phyloP scores from a whole-genome alignment of 345 rosid genomes.

The Balakata baccata region DNA sequence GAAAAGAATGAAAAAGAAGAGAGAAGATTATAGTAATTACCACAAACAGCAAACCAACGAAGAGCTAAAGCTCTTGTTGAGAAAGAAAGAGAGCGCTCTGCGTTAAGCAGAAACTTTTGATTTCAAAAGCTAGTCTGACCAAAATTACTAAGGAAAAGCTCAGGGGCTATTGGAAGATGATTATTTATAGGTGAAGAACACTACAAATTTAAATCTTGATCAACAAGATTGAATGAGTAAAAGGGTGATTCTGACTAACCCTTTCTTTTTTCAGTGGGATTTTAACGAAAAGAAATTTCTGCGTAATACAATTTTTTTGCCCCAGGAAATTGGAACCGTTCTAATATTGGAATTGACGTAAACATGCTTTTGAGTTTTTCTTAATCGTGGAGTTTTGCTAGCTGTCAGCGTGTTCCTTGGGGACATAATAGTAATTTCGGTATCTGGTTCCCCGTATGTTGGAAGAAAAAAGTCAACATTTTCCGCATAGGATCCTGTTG shows the following conservation, averaged over 20 bases:
- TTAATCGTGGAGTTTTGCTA: background rate
- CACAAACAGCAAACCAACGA: background rate
- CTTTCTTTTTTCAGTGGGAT: too few species aligned
- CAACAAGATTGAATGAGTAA: background rate
- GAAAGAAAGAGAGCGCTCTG: background rate
- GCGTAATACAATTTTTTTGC: background rate
- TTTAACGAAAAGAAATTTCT: background rate
- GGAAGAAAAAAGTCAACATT: background rate
- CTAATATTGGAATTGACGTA: background rate
- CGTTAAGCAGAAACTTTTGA: background rate
- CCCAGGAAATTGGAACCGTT: background rate
- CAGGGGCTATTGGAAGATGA: background rate
- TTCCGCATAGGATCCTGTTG: background rate
- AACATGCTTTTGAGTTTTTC: background rate
- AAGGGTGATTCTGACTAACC: too few species aligned
- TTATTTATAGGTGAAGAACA: constrained; percentile 1
- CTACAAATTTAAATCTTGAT: background rate
- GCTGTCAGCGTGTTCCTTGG: background rate
- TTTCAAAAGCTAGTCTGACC: background rate
- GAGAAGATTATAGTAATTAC: background rate
- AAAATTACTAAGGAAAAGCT: background rate
- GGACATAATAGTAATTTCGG: background rate
- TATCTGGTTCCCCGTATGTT: background rate
- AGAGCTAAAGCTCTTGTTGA: constrained; percentile 19
- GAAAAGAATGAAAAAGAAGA: background rate